Base-by-base conservation (phyloP, 2,329 filamentous ascomycete genomes). In the Drechslerella coelobrocha region DNA sequence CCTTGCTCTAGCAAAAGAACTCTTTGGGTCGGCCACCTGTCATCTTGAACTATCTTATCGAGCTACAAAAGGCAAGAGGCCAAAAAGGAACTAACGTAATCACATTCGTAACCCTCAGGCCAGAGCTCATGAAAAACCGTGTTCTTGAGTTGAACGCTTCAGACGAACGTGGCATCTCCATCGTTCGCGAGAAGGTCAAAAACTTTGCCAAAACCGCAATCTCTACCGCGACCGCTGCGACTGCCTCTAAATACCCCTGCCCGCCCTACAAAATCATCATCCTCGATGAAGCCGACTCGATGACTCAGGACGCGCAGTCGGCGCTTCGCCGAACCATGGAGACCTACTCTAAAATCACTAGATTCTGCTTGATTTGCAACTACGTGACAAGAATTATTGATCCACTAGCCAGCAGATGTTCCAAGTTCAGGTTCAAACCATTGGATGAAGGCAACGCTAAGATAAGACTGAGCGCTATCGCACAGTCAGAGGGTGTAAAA, bases 141-240 rank as follows among this genome's bases (percentile, higher is more conserved):
- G 94, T 99, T n/a, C 90, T 99, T 72, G 95, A 99, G 82, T 88
- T 99, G 77, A 99, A 99, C 81, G 95, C 95, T 75, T 99, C 95
- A 37, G 94, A 99, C 81, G 94, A 99, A 81, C 92, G 94, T 74
- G 95, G 95, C 57, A 97, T 99, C 78, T 89, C 87, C 71, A 97
- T 99, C 73, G 93, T 99, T 37, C 89, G 94, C 56, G 91, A 97
- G 77, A 97, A 97, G 80, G 92, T 99, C 79, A 99, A 99, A 80
- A 89, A 96, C 79, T 99, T 99, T 79, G 95, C 95, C 21, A 88
- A 93, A 71, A 93, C 95, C 83, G 93, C 97, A 79, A 86, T 97
- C 72, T 92, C 90, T 27, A 91, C 95, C 74, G 87, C 91, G 0
- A 82, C 83, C 0, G 80, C 88, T 72, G 82, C 87, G 75, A 85